A percentile compares a stretch with the other conserved stretches of the same genome.
Conservation (phyloP, 805 yeast species). For the Candida alai region DNA sequence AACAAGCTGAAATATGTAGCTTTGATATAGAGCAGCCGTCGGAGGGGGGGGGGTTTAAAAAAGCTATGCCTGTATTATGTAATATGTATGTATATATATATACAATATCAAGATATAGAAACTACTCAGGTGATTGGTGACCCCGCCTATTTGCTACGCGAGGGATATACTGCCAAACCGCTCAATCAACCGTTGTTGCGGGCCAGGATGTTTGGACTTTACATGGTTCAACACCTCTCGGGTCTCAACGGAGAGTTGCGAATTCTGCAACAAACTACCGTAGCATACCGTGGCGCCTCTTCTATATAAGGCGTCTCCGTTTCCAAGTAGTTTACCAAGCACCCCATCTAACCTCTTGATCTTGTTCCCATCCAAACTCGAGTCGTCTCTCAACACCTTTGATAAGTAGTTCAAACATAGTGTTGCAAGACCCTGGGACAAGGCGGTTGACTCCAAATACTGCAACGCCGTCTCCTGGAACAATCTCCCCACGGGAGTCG, state of each 20-base stretch:
- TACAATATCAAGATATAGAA: background rate
- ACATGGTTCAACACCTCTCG: slow-evolving; percentile 5
- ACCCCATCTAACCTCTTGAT: slow-evolving; percentile 23
- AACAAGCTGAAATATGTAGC: background rate
- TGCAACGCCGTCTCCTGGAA: slow-evolving; percentile 5
- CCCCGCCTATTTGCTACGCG: too few species aligned
- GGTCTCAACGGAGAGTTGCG: slow-evolving; percentile 7
- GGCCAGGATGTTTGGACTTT: slow-evolving; percentile 26
- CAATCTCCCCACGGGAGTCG: background rate
- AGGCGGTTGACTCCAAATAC: slow-evolving; percentile 4
- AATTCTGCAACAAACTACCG: slow-evolving; percentile 27
- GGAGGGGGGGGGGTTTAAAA: too few species aligned
- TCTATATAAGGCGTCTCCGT: slow-evolving; percentile 30
- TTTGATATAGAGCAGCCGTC: too few species aligned
- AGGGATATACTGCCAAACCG: too few species aligned
- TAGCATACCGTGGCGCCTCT: slow-evolving; percentile 35
- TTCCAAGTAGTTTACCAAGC: slow-evolving; percentile 22
- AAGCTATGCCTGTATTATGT: too few species aligned
- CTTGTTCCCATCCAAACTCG: background rate
- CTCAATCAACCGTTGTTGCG: slow-evolving; percentile 47
- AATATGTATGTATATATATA: slow-evolving; percentile 2
- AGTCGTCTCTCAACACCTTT: slow-evolving; percentile 4
- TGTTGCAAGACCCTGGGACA: slow-evolving; percentile 1
- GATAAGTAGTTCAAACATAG: slow-evolving; percentile 8
- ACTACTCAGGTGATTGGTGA: slow-evolving; percentile 2